Percentiles rank a stretch among this genome's conserved stretches.
Evolutionary conservation across 1,284 basidiomycete genomes (phyloP).

Genomic region (Rhodotorula sp.): DNA sequence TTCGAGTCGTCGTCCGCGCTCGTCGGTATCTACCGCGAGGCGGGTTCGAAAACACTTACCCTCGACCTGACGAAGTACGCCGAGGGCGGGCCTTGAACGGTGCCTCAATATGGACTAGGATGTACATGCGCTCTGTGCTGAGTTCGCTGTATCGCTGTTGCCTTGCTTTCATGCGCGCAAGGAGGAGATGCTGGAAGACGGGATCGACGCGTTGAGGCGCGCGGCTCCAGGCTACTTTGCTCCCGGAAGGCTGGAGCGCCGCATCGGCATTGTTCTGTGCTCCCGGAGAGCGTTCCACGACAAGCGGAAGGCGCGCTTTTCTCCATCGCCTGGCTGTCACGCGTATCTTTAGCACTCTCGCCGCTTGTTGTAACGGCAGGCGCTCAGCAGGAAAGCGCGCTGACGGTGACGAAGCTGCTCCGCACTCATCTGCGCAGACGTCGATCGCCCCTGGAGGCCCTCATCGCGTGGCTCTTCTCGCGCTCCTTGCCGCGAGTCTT

Average conservation of each 20-base stretch:
- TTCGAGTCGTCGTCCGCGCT: constrained; percentile 45
- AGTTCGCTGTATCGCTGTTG: not conserved
- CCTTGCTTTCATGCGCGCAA: not conserved
- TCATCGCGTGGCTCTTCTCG: not conserved
- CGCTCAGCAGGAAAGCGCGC: too few species aligned
- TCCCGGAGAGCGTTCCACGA: not conserved
- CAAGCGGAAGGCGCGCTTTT: too few species aligned
- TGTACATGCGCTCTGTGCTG: not conserved
- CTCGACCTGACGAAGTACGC: constrained; percentile 41
- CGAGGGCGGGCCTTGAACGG: constrained; percentile 10
- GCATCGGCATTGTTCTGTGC: not conserved
- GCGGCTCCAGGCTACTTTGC: not conserved
- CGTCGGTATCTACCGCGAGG: constrained; percentile 45
- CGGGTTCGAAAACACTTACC: constrained; percentile 44
- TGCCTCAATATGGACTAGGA: not conserved
- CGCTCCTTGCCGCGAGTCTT: too few species aligned
- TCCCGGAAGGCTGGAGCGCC: not conserved
- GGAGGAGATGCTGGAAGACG: not conserved
- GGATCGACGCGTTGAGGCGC: not conserved
- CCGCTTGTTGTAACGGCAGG: too few species aligned
- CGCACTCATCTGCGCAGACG: not conserved
- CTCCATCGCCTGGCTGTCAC: too few species aligned
- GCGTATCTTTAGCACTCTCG: too few species aligned
- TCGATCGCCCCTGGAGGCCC: not conserved
- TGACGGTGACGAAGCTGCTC: not conserved